Percentiles rank a stretch among this genome's conserved stretches.
phyloP scores from a whole-genome alignment of 139 green algal species.

The Bryopsis sp. region DNA sequence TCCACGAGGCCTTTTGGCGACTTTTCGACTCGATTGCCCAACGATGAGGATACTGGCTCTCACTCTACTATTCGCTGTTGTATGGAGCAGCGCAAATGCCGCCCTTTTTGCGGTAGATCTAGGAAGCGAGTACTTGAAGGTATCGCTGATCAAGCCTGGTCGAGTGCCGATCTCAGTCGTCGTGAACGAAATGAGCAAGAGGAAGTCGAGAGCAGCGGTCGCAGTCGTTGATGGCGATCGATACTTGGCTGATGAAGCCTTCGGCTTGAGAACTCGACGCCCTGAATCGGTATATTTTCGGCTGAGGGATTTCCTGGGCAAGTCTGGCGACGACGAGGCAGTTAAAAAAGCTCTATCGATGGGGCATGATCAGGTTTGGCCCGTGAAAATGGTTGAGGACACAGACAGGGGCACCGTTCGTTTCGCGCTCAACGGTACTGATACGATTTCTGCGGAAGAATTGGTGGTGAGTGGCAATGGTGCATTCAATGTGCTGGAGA shows the following conservation, averaged over 20 bases:
- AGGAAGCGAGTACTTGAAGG: conserved; percentile 86
- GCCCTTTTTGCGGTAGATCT: conserved; percentile 81
- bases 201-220: conserved; percentile 83
- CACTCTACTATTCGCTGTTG: too few relatives aligned
- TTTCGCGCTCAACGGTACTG: conserved; percentile 34
- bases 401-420: conserved; percentile 35
- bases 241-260: conserved; percentile 86
- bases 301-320: conserved; percentile 73
- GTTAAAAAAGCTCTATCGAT: conserved; percentile 39
- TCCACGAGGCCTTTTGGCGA: too few relatives aligned
- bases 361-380: too few relatives aligned
- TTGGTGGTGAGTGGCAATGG: conserved; percentile 63
- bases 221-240: conserved; percentile 75
- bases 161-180: conserved; percentile 75
- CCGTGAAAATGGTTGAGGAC: conserved; percentile 60
- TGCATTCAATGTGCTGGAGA: too few relatives aligned
- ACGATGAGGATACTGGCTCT: too few relatives aligned
- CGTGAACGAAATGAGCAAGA: conserved; percentile 91
- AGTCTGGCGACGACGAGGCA: conserved; percentile 30
- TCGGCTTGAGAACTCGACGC: conserved; percentile 54
- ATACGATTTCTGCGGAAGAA: conserved; percentile 61
- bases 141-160: conserved; percentile 80
- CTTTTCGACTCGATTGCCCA: too few relatives aligned
- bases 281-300: conserved; percentile 64
- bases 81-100: conserved; percentile 20